These are phyloP conservation scores for Phytophthora sojae DNA, from an alignment of 352 stramenopile genomes.

Conservation along the genomic window DNA sequence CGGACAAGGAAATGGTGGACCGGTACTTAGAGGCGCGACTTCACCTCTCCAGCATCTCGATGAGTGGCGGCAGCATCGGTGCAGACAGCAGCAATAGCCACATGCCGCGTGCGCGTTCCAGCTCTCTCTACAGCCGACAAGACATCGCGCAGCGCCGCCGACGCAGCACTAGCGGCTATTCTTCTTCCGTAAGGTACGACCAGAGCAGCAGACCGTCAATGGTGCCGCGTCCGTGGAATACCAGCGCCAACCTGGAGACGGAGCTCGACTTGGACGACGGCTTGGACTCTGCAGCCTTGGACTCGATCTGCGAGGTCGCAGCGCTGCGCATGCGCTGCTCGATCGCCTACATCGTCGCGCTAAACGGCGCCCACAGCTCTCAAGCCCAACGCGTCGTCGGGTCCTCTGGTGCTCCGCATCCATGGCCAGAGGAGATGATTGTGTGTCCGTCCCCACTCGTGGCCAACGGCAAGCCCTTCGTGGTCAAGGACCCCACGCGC, in stretches of 20 bases:
- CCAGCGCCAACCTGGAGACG: constrained; percentile 28
- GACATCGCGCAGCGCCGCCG: constrained; percentile 22
- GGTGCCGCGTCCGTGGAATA: constrained; percentile 28
- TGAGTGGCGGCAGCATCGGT: constrained; percentile 5
- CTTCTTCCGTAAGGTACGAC: constrained; percentile 9
- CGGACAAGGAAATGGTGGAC: constrained; percentile 53
- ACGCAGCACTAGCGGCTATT: constrained; percentile 30
- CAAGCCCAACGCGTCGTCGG: constrained; percentile 49
- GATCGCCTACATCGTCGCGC: constrained; percentile 54
- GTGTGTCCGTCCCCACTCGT: constrained; percentile 39
- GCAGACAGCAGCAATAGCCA: constrained; percentile 4
- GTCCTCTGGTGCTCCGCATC: constrained; percentile 28
- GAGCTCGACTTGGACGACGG: constrained; percentile 42
- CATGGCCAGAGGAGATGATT: constrained; percentile 20
- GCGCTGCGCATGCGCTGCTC: constrained; percentile 52
- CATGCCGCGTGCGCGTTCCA: constrained; percentile 6
- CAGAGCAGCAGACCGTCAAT: constrained; percentile 1
- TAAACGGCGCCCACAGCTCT: constrained; percentile 28
- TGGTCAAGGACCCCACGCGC: constrained; percentile 50
- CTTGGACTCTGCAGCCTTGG: constrained; percentile 48
- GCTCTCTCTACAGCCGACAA: constrained; percentile 20
- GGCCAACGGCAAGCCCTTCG: constrained; percentile 40
- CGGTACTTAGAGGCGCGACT: constrained; percentile 63
- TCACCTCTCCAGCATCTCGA: constrained; percentile 43
- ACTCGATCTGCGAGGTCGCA: constrained; percentile 67